phyloP scores from a whole-genome alignment of 1,284 basidiomycete species.

The Thelephora terrestris region DNA sequence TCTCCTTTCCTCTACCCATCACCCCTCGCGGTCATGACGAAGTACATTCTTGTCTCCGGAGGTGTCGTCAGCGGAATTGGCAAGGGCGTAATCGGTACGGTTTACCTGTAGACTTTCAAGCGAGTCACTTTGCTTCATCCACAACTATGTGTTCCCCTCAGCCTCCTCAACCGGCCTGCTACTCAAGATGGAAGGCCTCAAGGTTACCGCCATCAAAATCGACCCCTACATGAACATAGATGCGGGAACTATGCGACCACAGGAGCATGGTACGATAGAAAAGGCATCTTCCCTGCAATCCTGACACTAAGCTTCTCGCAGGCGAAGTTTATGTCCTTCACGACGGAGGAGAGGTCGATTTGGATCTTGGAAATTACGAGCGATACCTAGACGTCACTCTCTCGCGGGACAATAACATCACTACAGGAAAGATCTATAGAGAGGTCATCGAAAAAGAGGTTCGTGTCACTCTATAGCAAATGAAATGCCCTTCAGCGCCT shows the following conservation, averaged over 20 bases:
- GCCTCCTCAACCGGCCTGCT: constrained; percentile 96
- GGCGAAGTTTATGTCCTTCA: constrained; percentile 98
- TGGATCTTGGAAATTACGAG: constrained; percentile 98
- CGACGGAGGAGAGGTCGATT: constrained; percentile 96
- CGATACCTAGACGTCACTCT: constrained; percentile 94
- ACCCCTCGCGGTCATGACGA: constrained; percentile 44
- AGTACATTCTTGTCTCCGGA: constrained; percentile 87
- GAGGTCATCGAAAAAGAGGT: constrained; percentile 98
- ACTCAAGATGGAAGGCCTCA: constrained; percentile 90
- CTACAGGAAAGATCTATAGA: constrained; percentile 96
- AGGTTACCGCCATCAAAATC: constrained; percentile 99
- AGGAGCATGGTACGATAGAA: constrained; percentile 78
- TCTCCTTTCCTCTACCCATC: too few relatives aligned
- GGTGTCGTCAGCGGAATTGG: constrained; percentile 92
- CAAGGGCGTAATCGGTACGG: constrained; percentile 88
- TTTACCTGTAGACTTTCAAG: constrained; percentile 7
- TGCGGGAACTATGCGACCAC: constrained; percentile 98
- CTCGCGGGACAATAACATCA: constrained; percentile 94
- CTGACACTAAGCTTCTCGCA: constrained; percentile 25
- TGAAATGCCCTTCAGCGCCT: background rate
- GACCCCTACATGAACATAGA: constrained; percentile 99
- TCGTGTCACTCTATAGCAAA: constrained; percentile 19
- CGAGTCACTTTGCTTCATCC: constrained; percentile 16
- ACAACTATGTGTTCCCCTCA: constrained; percentile 20
- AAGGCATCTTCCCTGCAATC: background rate